Base-by-base conservation (phyloP, 306 rosid species). In the Cicer pinnatifidum region DNA sequence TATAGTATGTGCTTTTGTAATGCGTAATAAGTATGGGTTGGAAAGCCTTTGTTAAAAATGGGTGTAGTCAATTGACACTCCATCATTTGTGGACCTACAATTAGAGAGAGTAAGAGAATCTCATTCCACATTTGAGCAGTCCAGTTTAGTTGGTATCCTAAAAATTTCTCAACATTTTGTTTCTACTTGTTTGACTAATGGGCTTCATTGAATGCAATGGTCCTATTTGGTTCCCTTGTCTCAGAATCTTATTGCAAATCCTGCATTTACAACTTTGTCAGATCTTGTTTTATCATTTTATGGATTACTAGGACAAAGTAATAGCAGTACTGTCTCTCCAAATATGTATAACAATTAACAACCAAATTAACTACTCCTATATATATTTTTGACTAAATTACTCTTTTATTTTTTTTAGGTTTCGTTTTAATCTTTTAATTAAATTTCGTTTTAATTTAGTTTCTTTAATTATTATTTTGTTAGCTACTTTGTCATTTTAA, bases 41-140 rank as follows among this genome's bases (percentile, higher is more conserved):
- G 83, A 83, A 85, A 82, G 11, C 9, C 45, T 67, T 75, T 77
- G 17, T 51, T 65, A 9, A 52, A 69, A 51, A 82, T 89, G 89
- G 91, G 1, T 52, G 8, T 83, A 87, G 88, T 89, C 94, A 89
- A 85, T 60, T 68, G 71, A 73, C 44, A 71, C 78, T 84, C 71
- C 40, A 84, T 77, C 56, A 71, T 71, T 73, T 67, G 70, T 75
- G 87, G 85, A 8, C 86, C 82, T 78, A 78, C 82, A 63, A 43
- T 17, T 50, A 52, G 46, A 56, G 59, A 17, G 6, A 11, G 33
- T 20, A 71, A 62, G 54, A 43, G 16, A 33, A 56, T 58, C 37
- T 15, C 59, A 60, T 78, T 78, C 72, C 57, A 60, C 43, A 28
- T 78, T 41, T 66, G 61, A 72, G 69, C 53, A 72, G n/a, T 23